Evolutionary conservation across 202 grass and related monocot genomes (phyloP), one percentile per base, ranked within the genome.

Genomic region (Dendrocalamus latiflorus): DNA sequence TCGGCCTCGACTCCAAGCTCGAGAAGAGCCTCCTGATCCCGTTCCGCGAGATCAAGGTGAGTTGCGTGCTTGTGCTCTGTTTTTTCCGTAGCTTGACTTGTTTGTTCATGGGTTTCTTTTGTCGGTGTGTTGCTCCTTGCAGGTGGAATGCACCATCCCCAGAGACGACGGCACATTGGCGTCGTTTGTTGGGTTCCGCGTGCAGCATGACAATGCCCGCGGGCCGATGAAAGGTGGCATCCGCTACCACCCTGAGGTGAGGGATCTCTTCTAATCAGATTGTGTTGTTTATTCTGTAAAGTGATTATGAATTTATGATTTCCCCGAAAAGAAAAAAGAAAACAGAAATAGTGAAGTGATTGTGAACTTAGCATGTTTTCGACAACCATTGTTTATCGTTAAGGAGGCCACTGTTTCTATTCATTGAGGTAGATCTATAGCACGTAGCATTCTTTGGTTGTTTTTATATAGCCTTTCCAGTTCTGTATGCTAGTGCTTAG

Each of bases 101-200:
- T 58, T 77, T 49, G 77, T 28, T 74, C 28, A 55, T 58, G 62
- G 34, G 24, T 21, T 49, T 74, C 38, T 16, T 56, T 5, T 15
- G 22, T 72, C 8, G 33, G 17, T 65, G 39, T 39, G 64, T 44
- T 71, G 13, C 33, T 80, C 61, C 43, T 79, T 47, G 50, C 68
- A 98, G 95, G 95, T 98, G 77, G 95, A 98, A 93, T 98, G 95
- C 80, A 93, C 95, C 50, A 95, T 98, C 71, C 95, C 95, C 37
- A 95, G 75, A 73, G 95, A 98, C 56, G 95, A 98, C 81, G 95
- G 95, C 41, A 92, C 70, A 3, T 82, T 95, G 87, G 85, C 86
- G 20, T 90, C 96, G 24, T 95, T 87, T 72, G 59, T 98, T 13
- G 96, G 96, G 1, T 98, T 98, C 75, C 90, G 96, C 72, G 93